Percentiles rank a stretch among this genome's conserved stretches.
phyloP scores from a whole-genome alignment of 768 basidiomycete genomes.

The Lentinula boryana region DNA sequence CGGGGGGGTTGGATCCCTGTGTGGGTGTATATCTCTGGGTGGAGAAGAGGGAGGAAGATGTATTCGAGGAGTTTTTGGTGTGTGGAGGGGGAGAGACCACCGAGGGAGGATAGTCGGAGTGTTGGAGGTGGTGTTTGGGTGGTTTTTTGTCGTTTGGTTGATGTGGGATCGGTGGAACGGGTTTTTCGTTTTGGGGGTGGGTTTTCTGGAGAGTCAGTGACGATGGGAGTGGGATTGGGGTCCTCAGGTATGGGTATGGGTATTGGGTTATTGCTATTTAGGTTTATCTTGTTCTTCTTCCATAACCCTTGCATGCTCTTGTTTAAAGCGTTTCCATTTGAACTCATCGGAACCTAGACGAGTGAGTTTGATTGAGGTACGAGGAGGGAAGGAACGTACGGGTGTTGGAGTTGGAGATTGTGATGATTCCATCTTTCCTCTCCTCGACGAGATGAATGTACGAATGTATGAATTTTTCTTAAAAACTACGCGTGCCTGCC shows the following conservation, averaged over 20 bases:
- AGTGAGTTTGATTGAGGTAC: no score
- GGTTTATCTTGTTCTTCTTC: constrained; percentile 61
- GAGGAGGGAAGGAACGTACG: no score
- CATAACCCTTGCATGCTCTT: constrained; percentile 76
- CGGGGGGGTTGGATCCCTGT: constrained; percentile 90
- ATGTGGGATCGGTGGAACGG: constrained; percentile 33
- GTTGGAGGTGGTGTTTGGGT: constrained; percentile 38
- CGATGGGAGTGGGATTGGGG: no score
- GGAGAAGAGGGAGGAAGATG: constrained; percentile 92
- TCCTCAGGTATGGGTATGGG: no score
- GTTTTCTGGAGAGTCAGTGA: no score
- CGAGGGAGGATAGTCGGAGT: constrained; percentile 77
- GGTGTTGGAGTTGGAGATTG: no score
- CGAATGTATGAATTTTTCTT: no score
- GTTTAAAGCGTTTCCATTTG: constrained; percentile 39
- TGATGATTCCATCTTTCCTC: no score
- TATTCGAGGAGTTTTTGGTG: constrained; percentile 87
- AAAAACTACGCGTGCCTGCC: no score
- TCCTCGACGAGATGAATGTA: no score
- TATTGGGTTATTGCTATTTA: constrained; percentile 33
- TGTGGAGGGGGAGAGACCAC: constrained; percentile 79
- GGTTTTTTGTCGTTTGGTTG: constrained; percentile 45
- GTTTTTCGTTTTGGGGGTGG: constrained; percentile 49
- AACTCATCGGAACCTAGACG: not conserved
- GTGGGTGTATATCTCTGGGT: constrained; percentile 92